A percentile compares a stretch with the other conserved stretches of the same genome.
Evolutionary conservation across 2,329 filamentous ascomycete species (phyloP).

Genomic region (Diaporthe ampelina): DNA sequence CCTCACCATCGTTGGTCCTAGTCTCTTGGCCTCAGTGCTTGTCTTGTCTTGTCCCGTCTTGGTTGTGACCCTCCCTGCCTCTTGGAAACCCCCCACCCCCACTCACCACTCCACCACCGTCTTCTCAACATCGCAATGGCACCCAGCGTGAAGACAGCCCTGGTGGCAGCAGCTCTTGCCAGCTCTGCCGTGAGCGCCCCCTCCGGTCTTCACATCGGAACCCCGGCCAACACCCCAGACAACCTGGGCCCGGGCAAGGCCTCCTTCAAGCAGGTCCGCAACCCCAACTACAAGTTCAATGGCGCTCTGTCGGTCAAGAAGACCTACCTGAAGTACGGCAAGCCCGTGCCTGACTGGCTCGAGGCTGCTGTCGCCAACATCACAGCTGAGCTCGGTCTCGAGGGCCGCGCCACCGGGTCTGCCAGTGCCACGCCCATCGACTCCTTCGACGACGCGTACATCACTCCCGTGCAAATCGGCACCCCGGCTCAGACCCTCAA

Average conservation of each 20-base stretch:
- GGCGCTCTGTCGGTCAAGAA: conserved; percentile 43
- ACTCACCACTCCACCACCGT: background rate
- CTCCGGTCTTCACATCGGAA: conserved; percentile 27
- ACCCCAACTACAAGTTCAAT: conserved; percentile 41
- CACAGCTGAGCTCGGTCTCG: conserved; percentile 19
- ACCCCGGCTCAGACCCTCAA: conserved; percentile 59
- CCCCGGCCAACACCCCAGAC: conserved; percentile 13
- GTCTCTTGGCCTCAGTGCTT: conserved; percentile 31
- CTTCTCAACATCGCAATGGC: conserved; percentile 26
- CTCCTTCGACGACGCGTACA: conserved; percentile 50
- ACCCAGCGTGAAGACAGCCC: conserved; percentile 19
- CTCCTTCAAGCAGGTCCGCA: conserved; percentile 42
- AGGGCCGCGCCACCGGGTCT: conserved; percentile 41
- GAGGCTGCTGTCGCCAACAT: conserved; percentile 37
- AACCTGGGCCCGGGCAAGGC: conserved; percentile 31
- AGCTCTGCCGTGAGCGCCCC: conserved; percentile 35
- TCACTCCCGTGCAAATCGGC: conserved; percentile 52
- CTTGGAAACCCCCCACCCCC: too few species aligned
- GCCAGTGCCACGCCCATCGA: conserved; percentile 41
- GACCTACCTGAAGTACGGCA: conserved; percentile 44
- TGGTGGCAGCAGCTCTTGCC: conserved; percentile 35
- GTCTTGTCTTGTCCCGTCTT: conserved; percentile 21
- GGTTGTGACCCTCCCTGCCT: conserved; percentile 29
- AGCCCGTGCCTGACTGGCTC: conserved; percentile 39
- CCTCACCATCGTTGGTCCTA: conserved; percentile 27